A percentile compares a stretch with the other conserved stretches of the same genome.
phyloP scores from a whole-genome alignment of 352 stramenopile genomes.

The Phytophthora cryptogea region DNA sequence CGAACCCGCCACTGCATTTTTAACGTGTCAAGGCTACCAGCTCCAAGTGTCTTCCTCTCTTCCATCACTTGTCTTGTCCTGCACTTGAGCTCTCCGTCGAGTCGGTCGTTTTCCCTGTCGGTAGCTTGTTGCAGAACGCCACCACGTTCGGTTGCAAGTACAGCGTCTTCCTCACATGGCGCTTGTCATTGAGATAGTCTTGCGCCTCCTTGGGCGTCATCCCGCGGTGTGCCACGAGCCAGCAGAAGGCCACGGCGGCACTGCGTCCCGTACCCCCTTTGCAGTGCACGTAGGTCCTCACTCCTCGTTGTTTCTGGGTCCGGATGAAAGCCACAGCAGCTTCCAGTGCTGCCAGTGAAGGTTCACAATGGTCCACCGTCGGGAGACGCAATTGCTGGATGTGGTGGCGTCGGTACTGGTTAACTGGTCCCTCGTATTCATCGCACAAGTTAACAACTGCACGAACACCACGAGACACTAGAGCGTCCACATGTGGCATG shows the following conservation, averaged over 20 bases:
- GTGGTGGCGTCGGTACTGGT: slow-evolving; percentile 86
- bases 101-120: slow-evolving; percentile 10
- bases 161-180: slow-evolving; percentile 89
- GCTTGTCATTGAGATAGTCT: slow-evolving; percentile 86
- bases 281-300: slow-evolving; percentile 96
- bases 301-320: slow-evolving; percentile 80
- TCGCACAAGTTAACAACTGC: slow-evolving; percentile 97
- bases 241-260: slow-evolving; percentile 92
- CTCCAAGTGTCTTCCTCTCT: neutral
- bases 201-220: slow-evolving; percentile 86
- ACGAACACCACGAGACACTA: slow-evolving; percentile 82
- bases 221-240: slow-evolving; percentile 77
- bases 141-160: slow-evolving; percentile 90
- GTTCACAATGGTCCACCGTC: slow-evolving; percentile 91
- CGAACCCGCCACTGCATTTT: slow-evolving; percentile 14
- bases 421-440: slow-evolving; percentile 91
- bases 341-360: slow-evolving; percentile 66
- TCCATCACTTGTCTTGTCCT: slow-evolving; percentile 18
- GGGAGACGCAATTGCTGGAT: slow-evolving; percentile 91
- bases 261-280: slow-evolving; percentile 95
- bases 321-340: slow-evolving; percentile 90
- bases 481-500: slow-evolving; percentile 80
- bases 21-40: neutral
- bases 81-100: slow-evolving; percentile 3
- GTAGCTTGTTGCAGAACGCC: slow-evolving; percentile 73